Percentiles rank a stretch among this genome's conserved stretches.
Evolutionary conservation across 169 alveolate species (phyloP).

Genomic region (Pseudocohnilembus persalinus): DNA sequence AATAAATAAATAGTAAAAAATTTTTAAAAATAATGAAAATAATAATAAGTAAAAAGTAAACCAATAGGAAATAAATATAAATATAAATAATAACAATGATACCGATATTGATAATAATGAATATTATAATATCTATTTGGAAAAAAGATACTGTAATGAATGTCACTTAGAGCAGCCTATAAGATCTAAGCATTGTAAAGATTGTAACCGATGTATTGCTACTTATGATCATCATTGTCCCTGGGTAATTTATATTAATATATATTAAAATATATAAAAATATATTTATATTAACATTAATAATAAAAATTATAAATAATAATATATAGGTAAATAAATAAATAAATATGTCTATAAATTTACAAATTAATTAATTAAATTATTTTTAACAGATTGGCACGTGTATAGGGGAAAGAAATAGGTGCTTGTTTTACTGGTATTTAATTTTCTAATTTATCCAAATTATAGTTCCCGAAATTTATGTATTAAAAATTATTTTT

Average conservation of each 20-base stretch:
- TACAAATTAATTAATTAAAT: too few species aligned
- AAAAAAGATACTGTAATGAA: constrained; percentile 70
- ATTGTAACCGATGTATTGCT: constrained; percentile 86
- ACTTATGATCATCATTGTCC: constrained; percentile 93
- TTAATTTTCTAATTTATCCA: constrained; percentile 2
- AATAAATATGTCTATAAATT: too few species aligned
- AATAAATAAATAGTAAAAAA: too few species aligned
- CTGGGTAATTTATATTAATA: constrained; percentile 73
- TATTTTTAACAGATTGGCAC: constrained; percentile 58
- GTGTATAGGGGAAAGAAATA: constrained; percentile 71
- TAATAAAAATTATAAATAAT: too few species aligned
- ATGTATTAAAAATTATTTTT: too few species aligned
- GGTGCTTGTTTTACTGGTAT: constrained; percentile 20
- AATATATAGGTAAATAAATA: too few species aligned
- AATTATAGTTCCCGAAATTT: too few species aligned
- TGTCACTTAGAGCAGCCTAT: constrained; percentile 82
- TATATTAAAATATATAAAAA: too few species aligned
- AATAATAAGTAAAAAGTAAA: not conserved
- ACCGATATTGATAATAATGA: too few species aligned
- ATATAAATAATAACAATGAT: too few species aligned
- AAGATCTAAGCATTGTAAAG: constrained; percentile 84
- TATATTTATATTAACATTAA: too few species aligned
- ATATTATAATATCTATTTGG: not conserved
- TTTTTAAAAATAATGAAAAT: too few species aligned
- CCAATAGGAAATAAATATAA: not conserved